Percentiles rank a stretch among this genome's conserved stretches.
phyloP scores from a whole-genome alignment of 2,329 filamentous ascomycete species.

The Phaeosphaeria sp. region DNA sequence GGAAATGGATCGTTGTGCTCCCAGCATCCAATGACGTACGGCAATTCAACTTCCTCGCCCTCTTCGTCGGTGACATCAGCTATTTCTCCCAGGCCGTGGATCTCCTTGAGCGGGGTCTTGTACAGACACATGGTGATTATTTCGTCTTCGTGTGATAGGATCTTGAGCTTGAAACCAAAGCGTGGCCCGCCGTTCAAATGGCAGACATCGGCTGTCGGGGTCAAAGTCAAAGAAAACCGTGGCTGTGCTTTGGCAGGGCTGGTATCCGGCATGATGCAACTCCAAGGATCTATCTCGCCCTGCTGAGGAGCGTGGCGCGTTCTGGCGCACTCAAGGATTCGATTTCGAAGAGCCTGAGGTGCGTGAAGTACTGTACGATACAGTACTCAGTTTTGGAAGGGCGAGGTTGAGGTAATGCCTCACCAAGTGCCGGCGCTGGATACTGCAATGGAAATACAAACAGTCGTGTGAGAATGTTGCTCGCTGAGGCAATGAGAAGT shows the following conservation, averaged over 20 bases:
- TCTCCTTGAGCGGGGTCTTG: conserved; percentile 10
- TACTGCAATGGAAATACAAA: neutral
- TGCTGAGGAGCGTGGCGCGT: neutral
- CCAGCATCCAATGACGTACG: conserved; percentile 10
- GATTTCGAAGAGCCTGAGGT: neutral
- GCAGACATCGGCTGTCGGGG: neutral
- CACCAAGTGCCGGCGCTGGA: no score
- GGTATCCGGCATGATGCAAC: neutral
- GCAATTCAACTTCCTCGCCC: conserved; percentile 10
- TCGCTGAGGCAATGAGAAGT: neutral
- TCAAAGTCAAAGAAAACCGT: conserved; percentile 2
- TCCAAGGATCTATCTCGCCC: no score
- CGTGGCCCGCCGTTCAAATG: conserved; percentile 8
- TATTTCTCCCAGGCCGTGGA: conserved; percentile 11
- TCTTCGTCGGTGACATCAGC: conserved; percentile 5
- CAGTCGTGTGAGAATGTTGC: neutral
- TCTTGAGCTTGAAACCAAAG: conserved; percentile 14
- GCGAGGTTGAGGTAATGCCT: neutral
- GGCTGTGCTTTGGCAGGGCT: neutral
- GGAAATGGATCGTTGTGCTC: conserved; percentile 9
- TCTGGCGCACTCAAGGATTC: neutral
- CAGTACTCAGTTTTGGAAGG: neutral
- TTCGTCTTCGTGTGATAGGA: conserved; percentile 4
- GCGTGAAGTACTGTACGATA: neutral
- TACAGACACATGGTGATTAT: conserved; percentile 9